phyloP scores from a whole-genome alignment of 2,329 filamentous ascomycete genomes.

The Diaporthe sp. region DNA sequence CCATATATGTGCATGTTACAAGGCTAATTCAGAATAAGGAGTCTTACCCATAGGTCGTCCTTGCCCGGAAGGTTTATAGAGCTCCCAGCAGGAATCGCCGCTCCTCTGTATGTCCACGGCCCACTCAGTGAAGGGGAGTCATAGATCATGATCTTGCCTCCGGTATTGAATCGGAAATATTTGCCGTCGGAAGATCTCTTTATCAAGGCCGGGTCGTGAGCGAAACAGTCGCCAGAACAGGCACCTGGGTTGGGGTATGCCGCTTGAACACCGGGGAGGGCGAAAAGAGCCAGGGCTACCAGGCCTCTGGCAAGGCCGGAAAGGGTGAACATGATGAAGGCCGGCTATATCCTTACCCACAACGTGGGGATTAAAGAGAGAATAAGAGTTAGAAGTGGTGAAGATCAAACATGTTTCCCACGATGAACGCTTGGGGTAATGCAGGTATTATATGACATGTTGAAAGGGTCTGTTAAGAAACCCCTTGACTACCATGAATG shows the following conservation, averaged over 20 bases:
- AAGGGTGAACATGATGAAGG: constrained; percentile 27
- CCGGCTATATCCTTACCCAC: background rate
- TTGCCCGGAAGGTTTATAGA: constrained; percentile 58
- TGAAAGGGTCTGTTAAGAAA: background rate
- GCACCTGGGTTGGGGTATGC: constrained; percentile 49
- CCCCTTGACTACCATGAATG: background rate
- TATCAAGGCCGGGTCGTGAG: constrained; percentile 39
- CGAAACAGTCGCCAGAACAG: constrained; percentile 51
- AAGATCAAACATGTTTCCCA: background rate
- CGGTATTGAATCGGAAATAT: constrained; percentile 54
- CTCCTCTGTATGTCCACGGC: constrained; percentile 59
- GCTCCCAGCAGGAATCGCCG: constrained; percentile 55
- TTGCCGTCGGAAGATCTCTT: constrained; percentile 30
- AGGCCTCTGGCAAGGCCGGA: constrained; percentile 30
- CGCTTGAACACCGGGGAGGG: constrained; percentile 19
- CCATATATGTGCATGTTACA: background rate
- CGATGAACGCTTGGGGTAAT: background rate
- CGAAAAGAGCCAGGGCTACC: constrained; percentile 29
- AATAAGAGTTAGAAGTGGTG: background rate
- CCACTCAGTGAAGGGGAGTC: constrained; percentile 55
- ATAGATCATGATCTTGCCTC: constrained; percentile 56
- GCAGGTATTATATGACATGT: background rate
- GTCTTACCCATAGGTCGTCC: constrained; percentile 58
- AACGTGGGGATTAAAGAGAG: background rate
- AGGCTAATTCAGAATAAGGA: too few species aligned